Conservation (phyloP, 768 basidiomycete genomes). For the Mycena alexandri region DNA sequence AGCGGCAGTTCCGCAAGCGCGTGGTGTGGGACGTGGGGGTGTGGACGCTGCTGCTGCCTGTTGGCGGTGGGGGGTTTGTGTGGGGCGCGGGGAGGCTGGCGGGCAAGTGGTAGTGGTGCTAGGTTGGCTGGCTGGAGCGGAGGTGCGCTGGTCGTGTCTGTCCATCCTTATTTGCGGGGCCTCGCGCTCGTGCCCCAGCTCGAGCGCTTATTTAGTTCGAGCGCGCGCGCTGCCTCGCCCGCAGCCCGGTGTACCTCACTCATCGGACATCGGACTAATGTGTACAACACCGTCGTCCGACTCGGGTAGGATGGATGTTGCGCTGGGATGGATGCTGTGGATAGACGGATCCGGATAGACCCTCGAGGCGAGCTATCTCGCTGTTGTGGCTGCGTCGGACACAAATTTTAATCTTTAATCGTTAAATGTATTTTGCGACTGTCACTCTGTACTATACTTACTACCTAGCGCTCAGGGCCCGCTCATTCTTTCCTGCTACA, state of each 20-base stretch:
- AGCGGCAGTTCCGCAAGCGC: conserved; percentile 75
- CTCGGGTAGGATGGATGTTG: too few species aligned
- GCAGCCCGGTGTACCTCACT: background rate
- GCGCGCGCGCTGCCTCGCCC: too few species aligned
- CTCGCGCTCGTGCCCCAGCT: too few species aligned
- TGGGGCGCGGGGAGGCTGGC: conserved; percentile 70
- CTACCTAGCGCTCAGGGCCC: background rate
- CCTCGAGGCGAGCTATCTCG: conserved; percentile 26
- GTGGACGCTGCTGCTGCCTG: conserved; percentile 77
- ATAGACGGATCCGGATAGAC: conserved; percentile 10
- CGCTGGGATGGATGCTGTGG: too few species aligned
- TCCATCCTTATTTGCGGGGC: too few species aligned
- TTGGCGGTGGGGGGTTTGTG: conserved; percentile 65
- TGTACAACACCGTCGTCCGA: background rate
- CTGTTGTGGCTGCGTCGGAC: conserved; percentile 17
- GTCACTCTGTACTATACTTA: conserved; percentile 24
- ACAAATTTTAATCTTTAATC: background rate
- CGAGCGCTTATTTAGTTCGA: too few species aligned
- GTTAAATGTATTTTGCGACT: conserved; percentile 22
- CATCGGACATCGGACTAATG: too few species aligned
- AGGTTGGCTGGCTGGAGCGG: background rate
- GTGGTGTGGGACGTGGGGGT: conserved; percentile 88
- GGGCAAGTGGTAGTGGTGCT: conserved; percentile 60
- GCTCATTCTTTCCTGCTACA: conserved; percentile 4
- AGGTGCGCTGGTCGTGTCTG: too few species aligned